Base-by-base conservation (phyloP, 2,329 filamentous ascomycete genomes). In the Anisogramma anomala region DNA sequence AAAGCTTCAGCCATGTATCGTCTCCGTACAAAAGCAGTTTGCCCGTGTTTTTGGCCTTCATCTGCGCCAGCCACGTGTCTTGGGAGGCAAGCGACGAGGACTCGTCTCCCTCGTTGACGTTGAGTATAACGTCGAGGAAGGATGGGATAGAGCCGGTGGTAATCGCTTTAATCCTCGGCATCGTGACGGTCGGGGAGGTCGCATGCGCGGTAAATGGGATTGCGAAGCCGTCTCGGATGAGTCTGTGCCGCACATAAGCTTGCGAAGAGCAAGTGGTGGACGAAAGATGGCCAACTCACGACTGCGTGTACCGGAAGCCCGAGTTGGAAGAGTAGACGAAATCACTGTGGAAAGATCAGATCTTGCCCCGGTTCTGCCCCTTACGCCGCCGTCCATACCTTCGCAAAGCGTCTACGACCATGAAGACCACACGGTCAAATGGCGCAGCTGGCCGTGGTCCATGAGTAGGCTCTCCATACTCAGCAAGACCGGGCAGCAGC, bases 141-240 rank as follows among this genome's bases (percentile, higher is more conserved):
- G 89, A 96, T 3, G 91, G 91, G n/a, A 94, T 91, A 2, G 89
- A 95, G 47, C 91, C 91, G 1, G 91, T 96, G 1, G 91, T 98
- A 49, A 98, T 87, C 36, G 91, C 87, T 65, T 98, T 98, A 54
- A 98, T 79, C 48, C 89, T 80, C 31, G 91, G 91, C 91, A 98
- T 96, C 14, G 91, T 98, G 47, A 98, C 89, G 6, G 91, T 98
- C 2, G 91, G 91, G 38, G 93, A 87, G n/a, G 85, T 83, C 14
- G 91, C 91, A 71, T 94, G 83, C 25, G 89, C 89, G 23, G 91
- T 98, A 58, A 94, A 98, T 3, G 91, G 91, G 27, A 96, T 69
- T 6, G 91, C 93, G 44, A 73, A 72, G 45, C 89, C 89, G 60
- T 79, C 70, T 54, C 81, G 77, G 56, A 96, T 94, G 50, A 96